Evolutionary conservation across 2,329 filamentous ascomycete genomes (phyloP), one percentile per base, ranked within the genome.

Genomic region (Aspergillus quadrilineatus): DNA sequence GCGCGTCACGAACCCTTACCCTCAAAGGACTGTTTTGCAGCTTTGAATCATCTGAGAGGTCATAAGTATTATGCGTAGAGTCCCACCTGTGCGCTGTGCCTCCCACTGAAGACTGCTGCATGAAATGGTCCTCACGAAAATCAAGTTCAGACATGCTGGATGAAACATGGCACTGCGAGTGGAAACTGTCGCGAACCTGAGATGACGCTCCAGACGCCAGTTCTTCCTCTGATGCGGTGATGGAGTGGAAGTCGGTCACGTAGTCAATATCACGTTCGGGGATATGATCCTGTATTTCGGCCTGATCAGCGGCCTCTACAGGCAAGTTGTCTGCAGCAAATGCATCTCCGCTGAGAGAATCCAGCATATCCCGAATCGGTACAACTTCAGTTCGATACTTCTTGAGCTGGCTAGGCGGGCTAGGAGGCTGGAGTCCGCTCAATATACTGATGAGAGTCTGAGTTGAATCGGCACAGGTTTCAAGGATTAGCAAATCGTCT

Each of bases 381-480:
- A 96, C 86, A 3, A 96, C 83, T 59, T 93, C 85, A 0, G 92
- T 97, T 36, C 90, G 84, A 71, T 96, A 99, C 69, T 94, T 94
- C 62, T 87, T 84, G 63, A 89, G 87, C 59, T 88, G 90, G 67
- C 85, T 93, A 1, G 92, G 91, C 0, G 92, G 88, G 6, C 85
- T 87, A 1, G 94, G 93, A 4, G 93, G 94, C 37, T 87, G 86
- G 4, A 99, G 80, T 0, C 89, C 92, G 66, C 89, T 90, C 14
- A 92, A 76, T 42, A 96, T 82, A 1, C 84, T 82, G 51, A 96
- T 88, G 12, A 99, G 80, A 0, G 94, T 99, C 71, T 97, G 92
- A 0, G 92, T 97, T 1, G 94, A 99, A 73, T 99, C 94, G 30
- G 94, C 94, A 67, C 95, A 99, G 1, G 92, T 95, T 73, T 99